These are phyloP conservation scores for Tetrapisispora pingtungensis DNA, from an alignment of 805 yeast genomes.

Conservation along the genomic window DNA sequence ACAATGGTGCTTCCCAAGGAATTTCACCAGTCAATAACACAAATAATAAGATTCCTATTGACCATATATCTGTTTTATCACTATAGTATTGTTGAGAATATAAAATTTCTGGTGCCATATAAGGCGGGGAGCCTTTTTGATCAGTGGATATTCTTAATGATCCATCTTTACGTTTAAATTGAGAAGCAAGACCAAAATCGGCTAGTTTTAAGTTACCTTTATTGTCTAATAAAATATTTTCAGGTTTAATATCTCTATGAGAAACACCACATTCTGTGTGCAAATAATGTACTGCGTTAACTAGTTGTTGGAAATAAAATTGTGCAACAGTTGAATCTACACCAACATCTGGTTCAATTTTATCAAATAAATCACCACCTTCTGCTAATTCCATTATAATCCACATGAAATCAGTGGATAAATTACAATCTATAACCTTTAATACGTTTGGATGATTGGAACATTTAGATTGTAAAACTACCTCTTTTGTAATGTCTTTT, in stretches of 20 bases:
- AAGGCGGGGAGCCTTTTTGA: constrained; percentile 67
- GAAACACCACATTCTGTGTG: constrained; percentile 57
- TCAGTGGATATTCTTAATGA: constrained; percentile 37
- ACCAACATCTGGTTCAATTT: constrained; percentile 67
- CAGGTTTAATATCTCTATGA: constrained; percentile 72
- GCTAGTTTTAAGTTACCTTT: constrained; percentile 62
- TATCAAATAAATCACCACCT: constrained; percentile 72
- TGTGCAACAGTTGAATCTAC: constrained; percentile 58
- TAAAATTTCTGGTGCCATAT: constrained; percentile 67
- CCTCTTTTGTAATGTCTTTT: constrained; percentile 42
- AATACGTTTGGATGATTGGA: constrained; percentile 52
- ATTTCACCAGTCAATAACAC: constrained; percentile 56
- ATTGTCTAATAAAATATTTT: constrained; percentile 54
- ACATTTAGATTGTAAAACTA: constrained; percentile 48
- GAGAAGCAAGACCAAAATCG: constrained; percentile 67
- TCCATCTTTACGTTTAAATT: constrained; percentile 43
- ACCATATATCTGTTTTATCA: constrained; percentile 55
- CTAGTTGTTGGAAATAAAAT: constrained; percentile 56
- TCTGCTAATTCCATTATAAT: constrained; percentile 58
- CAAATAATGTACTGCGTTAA: constrained; percentile 48
- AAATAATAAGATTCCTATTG: constrained; percentile 54
- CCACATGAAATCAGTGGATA: constrained; percentile 50
- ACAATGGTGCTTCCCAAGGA: constrained; percentile 62
- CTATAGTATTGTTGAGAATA: constrained; percentile 40
- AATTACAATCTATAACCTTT: constrained; percentile 43